Evolutionary conservation across 2,329 filamentous ascomycete species (phyloP), one percentile per base, ranked within the genome.

Genomic region (Trichothecium sympodiale): DNA sequence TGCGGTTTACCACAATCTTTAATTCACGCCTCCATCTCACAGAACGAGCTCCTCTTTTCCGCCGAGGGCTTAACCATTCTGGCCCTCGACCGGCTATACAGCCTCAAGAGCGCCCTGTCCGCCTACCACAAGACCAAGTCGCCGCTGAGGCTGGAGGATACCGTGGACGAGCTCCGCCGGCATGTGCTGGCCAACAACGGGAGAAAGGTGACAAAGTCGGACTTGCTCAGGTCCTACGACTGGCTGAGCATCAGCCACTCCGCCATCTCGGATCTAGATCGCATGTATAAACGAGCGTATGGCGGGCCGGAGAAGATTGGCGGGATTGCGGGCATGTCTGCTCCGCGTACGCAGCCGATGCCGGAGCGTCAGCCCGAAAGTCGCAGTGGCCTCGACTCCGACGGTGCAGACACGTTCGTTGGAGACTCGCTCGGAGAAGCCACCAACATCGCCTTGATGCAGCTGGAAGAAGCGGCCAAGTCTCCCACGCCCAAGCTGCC

Each of bases 21-120:
- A 13, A 60, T 79, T 33, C 61, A 64, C 36, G 64, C 67, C 38
- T 79, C 74, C 18, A 58, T 77, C 17, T 48, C 57, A 29, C 77
- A 81, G 45, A 74, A 78, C 48, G 71, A 77, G 39, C 54, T 74
- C 17, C 60, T 81, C 36, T 80, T 77, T 60, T 66, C 67, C 2
- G 66, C 71, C 2, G 68, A 72, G 17, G 73, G 74, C 14, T 61
- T 82, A 9, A 76, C 67, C 0, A 56, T 82, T 7, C 51, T 79
- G 12, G 65, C 73, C 0, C 62, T 80, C 9, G 77, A 81, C 52
- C 65, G 73, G 34, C 53, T 79, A 31, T 82, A 79, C 56, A 75
- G 71, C 29, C 74, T 82, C 57, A 79, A 79, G 51, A 62, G 64
- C 32, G 71, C 74, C 1, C 61, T 81, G 9, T 64, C 69, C 14